A percentile compares a stretch with the other conserved stretches of the same genome.
Conservation (phyloP, 73 alveolate species). For the Paramecium tetraurelia region DNA sequence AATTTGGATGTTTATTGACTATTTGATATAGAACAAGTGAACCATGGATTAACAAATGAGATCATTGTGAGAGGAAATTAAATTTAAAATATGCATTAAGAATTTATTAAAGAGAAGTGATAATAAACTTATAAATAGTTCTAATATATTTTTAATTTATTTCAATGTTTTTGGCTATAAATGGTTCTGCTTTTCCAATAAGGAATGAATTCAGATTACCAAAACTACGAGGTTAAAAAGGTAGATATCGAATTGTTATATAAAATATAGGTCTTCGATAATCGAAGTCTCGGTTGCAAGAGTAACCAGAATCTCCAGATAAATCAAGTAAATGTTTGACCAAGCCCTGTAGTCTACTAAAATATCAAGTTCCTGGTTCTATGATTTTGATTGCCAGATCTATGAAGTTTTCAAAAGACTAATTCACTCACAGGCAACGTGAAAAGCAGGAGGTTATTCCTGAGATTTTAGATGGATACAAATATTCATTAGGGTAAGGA, state of each 20-base stretch:
- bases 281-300: constrained; percentile 10
- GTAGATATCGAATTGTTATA: background rate
- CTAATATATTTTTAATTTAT: background rate
- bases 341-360: background rate
- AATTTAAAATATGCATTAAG: background rate
- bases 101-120: background rate
- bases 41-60: background rate
- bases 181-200: constrained; percentile 16
- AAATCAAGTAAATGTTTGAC: background rate
- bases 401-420: constrained; percentile 23
- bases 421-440: background rate
- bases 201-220: constrained; percentile 7
- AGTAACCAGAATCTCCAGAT: background rate
- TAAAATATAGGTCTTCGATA: background rate
- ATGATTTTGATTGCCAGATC: constrained; percentile 31
- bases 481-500: constrained; percentile 63
- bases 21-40: background rate
- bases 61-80: background rate
- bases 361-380: constrained; percentile 26
- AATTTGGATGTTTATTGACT: too few species aligned
- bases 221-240: background rate
- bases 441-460: background rate
- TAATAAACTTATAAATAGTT: background rate
- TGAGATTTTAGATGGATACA: background rate
- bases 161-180: background rate